Percentiles rank a stretch among this genome's conserved stretches.
phyloP scores from a whole-genome alignment of 2,329 filamentous ascomycete genomes.

The Xylaria multiplex region DNA sequence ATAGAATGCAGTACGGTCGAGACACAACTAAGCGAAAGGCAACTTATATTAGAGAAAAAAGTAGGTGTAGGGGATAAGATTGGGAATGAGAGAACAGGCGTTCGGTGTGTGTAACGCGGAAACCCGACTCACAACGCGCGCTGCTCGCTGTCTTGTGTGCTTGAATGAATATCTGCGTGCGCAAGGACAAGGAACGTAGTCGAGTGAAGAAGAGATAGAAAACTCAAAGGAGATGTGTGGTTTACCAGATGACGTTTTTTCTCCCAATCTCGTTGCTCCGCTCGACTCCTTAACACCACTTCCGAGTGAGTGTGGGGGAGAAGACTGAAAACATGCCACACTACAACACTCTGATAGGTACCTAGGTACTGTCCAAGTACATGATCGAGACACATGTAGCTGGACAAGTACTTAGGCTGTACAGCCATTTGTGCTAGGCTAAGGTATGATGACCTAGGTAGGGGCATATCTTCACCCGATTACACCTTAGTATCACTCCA shows the following conservation, averaged over 20 bases:
- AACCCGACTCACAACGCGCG: slow-evolving; percentile 8
- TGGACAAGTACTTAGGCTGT: no score
- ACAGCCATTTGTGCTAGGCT: no score
- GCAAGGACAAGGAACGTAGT: slow-evolving; percentile 4
- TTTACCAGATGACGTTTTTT: slow-evolving; percentile 38
- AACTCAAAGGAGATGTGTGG: slow-evolving; percentile 1
- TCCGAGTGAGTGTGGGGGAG: slow-evolving; percentile 20
- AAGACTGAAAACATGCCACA: slow-evolving; percentile 18
- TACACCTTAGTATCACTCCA: not conserved
- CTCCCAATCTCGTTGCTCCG: slow-evolving; percentile 14
- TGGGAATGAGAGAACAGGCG: not conserved
- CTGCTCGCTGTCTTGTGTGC: slow-evolving; percentile 6
- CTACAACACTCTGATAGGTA: not conserved
- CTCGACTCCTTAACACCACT: slow-evolving; percentile 10
- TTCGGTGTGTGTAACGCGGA: not conserved
- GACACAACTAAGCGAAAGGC: not conserved
- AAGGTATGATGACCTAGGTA: not conserved
- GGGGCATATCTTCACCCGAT: slow-evolving; percentile 8
- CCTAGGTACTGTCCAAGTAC: not conserved
- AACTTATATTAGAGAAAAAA: not conserved
- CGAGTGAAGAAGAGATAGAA: no score
- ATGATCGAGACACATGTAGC: no score
- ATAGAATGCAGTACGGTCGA: slow-evolving; percentile 1
- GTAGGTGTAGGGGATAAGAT: not conserved
- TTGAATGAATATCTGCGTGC: slow-evolving; percentile 6